Percentiles rank a stretch among this genome's conserved stretches.
phyloP scores from a whole-genome alignment of 169 alveolate genomes.

The Condylostoma magnum region DNA sequence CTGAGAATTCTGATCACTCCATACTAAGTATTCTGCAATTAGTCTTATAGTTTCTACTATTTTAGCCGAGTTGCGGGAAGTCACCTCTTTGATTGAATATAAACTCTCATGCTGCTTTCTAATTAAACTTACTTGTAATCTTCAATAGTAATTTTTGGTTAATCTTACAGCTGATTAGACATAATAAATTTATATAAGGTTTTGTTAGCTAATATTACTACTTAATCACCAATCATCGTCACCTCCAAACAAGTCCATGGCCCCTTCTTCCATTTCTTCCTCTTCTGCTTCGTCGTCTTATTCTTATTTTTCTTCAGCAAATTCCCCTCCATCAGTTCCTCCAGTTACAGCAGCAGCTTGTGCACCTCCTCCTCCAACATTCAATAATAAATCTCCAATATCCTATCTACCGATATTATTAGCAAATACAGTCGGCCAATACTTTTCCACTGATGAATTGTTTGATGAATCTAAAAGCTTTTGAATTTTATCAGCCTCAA shows the following conservation, averaged over 20 bases:
- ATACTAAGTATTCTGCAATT: conserved; percentile 9
- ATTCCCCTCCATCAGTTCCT: too few species aligned
- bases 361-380: neutral
- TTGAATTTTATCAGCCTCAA: conserved; percentile 41
- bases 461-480: conserved; percentile 64
- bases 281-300: neutral
- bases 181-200: too few species aligned
- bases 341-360: neutral
- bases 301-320: too few species aligned
- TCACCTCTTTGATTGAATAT: neutral
- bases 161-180: too few species aligned
- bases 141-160: neutral
- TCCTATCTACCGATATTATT: conserved; percentile 12
- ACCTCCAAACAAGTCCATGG: too few species aligned
- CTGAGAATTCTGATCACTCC: conserved; percentile 24
- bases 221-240: too few species aligned
- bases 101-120: conserved; percentile 2
- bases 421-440: conserved; percentile 15
- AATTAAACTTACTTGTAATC: neutral
- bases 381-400: neutral
- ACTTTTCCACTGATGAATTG: conserved; percentile 31
- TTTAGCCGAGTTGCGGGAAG: neutral
- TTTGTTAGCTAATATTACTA: too few species aligned
- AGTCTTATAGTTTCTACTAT: neutral
- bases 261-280: conserved; percentile 18